These are phyloP conservation scores for Coprinopsis cinerea DNA, from an alignment of 768 basidiomycete species.

Conservation along the genomic window DNA sequence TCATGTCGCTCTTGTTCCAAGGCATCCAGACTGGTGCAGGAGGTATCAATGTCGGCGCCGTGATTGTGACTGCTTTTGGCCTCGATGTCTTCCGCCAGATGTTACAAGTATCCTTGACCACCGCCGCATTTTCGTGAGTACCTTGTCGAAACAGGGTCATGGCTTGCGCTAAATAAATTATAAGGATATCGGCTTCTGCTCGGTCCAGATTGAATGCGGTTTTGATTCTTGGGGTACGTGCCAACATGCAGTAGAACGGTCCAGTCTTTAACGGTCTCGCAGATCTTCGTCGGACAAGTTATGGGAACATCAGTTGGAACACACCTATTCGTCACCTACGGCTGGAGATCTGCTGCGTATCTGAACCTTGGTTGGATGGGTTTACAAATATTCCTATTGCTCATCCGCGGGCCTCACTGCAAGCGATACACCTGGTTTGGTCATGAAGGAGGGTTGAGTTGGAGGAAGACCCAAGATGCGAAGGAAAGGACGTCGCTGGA, in stretches of 20 bases:
- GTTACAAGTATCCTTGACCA: conserved; percentile 62
- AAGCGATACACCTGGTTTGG: conserved; percentile 47
- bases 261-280: not conserved
- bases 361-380: conserved; percentile 55
- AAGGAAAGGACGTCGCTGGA: not conserved
- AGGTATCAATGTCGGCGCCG: conserved; percentile 62
- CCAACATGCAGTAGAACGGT: too few species aligned
- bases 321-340: conserved; percentile 58
- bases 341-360: conserved; percentile 64
- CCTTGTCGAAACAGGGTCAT: not conserved
- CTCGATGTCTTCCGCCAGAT: conserved; percentile 68
- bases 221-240: conserved; percentile 65
- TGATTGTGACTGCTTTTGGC: conserved; percentile 63
- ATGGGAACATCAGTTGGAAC: conserved; percentile 77
- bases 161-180: conserved; percentile 8
- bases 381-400: conserved; percentile 44
- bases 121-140: conserved; percentile 50
- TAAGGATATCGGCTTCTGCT: conserved; percentile 40
- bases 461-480: not conserved
- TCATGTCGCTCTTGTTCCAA: conserved; percentile 47
- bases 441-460: conserved; percentile 39
- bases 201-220: conserved; percentile 74
- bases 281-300: conserved; percentile 77
- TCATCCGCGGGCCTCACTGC: conserved; percentile 57
- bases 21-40: conserved; percentile 64